Conservation (phyloP, 148 eudicot species). For the Vaccinium darrowii region DNA sequence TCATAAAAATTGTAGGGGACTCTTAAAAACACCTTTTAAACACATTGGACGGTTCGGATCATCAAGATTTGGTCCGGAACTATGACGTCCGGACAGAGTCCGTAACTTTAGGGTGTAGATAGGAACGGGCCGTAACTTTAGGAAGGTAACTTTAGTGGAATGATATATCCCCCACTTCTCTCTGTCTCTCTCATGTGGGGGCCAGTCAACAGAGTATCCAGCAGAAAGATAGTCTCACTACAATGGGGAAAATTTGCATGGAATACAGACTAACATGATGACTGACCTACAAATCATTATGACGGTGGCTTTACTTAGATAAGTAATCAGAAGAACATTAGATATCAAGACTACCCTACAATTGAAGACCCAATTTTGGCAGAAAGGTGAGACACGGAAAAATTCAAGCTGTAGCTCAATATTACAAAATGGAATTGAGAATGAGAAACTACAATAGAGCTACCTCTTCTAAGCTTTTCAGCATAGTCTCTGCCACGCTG, state of each 20-base stretch:
- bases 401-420: background rate
- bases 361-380: background rate
- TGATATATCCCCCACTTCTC: background rate
- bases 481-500: conserved; percentile 94
- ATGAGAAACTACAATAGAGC: conserved; percentile 15
- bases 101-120: too few species aligned
- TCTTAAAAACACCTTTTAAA: too few species aligned
- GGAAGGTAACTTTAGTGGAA: background rate
- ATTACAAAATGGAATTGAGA: background rate
- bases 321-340: background rate
- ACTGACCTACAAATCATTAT: background rate
- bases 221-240: background rate
- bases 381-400: background rate
- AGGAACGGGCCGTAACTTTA: too few species aligned
- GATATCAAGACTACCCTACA: background rate
- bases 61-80: too few species aligned
- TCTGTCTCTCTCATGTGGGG: background rate
- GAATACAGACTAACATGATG: background rate
- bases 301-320: background rate
- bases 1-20: too few species aligned
- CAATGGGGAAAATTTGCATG: background rate
- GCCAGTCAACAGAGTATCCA: background rate
- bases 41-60: too few species aligned
- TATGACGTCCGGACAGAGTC: too few species aligned
- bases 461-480: conserved; percentile 92